A percentile compares a stretch with the other conserved stretches of the same genome.
phyloP scores from a whole-genome alignment of 176 grass and related monocot genomes.

The Oropetium thomaeum region DNA sequence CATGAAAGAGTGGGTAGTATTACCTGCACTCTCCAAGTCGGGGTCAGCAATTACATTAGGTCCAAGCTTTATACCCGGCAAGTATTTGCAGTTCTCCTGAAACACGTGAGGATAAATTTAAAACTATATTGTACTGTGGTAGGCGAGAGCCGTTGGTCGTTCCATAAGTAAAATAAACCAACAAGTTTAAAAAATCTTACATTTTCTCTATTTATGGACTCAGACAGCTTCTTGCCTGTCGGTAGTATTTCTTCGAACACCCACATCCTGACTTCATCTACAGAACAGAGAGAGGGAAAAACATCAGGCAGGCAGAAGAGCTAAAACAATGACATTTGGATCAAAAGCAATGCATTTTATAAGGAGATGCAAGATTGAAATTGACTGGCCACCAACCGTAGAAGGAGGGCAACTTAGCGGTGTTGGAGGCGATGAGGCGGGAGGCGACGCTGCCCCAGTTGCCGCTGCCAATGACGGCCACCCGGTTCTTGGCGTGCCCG shows the following conservation, averaged over 20 bases:
- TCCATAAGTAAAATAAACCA: constrained; percentile 1
- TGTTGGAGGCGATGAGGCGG: constrained; percentile 89
- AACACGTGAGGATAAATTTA: constrained; percentile 12
- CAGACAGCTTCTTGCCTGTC: constrained; percentile 71
- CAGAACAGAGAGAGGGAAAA: no score
- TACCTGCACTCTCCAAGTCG: constrained; percentile 94
- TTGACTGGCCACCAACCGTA: constrained; percentile 23
- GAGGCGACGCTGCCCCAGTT: constrained; percentile 98
- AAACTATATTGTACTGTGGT: background rate
- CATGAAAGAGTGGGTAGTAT: constrained; percentile 1
- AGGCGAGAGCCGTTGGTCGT: background rate
- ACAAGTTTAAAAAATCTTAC: constrained; percentile 30
- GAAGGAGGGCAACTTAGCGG: constrained; percentile 63
- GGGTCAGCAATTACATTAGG: constrained; percentile 79
- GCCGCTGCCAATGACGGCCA: constrained; percentile 84
- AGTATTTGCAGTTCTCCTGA: constrained; percentile 94
- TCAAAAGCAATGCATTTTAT: no score
- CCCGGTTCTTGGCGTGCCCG: constrained; percentile 45
- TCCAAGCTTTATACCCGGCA: constrained; percentile 90
- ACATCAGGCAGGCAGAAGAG: no score
- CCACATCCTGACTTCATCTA: constrained; percentile 98
- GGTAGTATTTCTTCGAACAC: constrained; percentile 84
- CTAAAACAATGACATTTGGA: no score
- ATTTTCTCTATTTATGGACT: constrained; percentile 73
- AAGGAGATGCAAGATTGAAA: background rate